These are phyloP conservation scores for Euphorbia schlechtendalii DNA, from an alignment of 441 rosid species.

Conservation along the genomic window DNA sequence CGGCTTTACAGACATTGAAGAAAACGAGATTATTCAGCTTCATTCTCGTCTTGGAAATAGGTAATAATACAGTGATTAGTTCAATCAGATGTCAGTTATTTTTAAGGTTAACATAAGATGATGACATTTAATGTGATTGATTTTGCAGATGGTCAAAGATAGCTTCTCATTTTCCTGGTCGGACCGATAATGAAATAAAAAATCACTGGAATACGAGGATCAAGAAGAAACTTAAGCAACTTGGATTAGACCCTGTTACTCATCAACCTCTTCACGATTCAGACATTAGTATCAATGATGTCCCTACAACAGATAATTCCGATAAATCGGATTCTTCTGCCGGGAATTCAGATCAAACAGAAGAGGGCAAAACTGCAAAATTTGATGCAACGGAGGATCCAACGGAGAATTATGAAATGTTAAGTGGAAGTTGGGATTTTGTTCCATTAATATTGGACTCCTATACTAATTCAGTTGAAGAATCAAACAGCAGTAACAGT, in stretches of 20 bases:
- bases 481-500: conserved; percentile 13
- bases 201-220: conserved; percentile 91
- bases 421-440: conserved; percentile 31
- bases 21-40: conserved; percentile 66
- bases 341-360: not conserved
- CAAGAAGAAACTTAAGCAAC: conserved; percentile 66
- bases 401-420: conserved; percentile 27
- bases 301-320: not conserved
- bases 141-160: conserved; percentile 79
- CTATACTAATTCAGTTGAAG: conserved; percentile 24
- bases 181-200: conserved; percentile 89
- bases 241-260: conserved; percentile 57
- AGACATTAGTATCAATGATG: not conserved
- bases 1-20: conserved; percentile 64
- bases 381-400: conserved; percentile 8
- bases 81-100: too few species aligned
- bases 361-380: conserved; percentile 6
- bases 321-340: not conserved
- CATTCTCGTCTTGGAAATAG: conserved; percentile 75
- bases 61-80: conserved; percentile 23
- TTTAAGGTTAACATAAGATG: too few species aligned
- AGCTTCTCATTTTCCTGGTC: conserved; percentile 83
- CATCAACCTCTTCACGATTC: conserved; percentile 34
- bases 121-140: too few species aligned
- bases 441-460: conserved; percentile 27